phyloP scores from a whole-genome alignment of 2,329 filamentous ascomycete species.

The Mollisia scopiformis region DNA sequence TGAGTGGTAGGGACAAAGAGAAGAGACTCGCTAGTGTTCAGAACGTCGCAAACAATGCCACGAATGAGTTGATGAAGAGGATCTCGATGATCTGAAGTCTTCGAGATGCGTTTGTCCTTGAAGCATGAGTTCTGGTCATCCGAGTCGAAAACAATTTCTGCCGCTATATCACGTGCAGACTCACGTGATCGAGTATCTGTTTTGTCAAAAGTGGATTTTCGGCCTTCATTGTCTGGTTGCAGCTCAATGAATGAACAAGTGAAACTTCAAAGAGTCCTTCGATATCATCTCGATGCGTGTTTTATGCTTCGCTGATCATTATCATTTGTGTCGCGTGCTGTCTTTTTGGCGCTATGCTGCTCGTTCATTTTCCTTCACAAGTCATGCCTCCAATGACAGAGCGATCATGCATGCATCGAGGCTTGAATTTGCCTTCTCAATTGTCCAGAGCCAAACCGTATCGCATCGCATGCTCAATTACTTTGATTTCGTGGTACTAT shows the following conservation, averaged over 20 bases:
- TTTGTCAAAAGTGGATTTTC: not conserved
- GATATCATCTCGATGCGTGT: too few species aligned
- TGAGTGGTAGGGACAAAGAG: not conserved
- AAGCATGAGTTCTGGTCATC: not conserved
- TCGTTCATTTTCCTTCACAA: not conserved
- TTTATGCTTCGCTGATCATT: not conserved
- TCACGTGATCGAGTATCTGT: not conserved
- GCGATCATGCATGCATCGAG: too few species aligned
- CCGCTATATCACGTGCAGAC: not conserved
- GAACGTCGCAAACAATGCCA: not conserved
- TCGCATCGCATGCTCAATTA: too few species aligned
- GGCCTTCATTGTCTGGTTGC: not conserved
- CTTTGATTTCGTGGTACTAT: too few species aligned
- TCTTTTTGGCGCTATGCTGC: not conserved
- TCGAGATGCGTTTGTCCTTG: constrained; percentile 17
- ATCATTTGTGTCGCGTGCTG: not conserved
- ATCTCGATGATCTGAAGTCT: constrained; percentile 6
- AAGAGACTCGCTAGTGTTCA: not conserved
- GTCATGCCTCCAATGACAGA: too few species aligned
- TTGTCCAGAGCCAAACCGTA: too few species aligned
- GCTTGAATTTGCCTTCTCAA: too few species aligned
- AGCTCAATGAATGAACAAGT: not conserved
- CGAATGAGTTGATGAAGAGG: too few species aligned
- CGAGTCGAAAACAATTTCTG: not conserved
- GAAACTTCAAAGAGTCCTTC: too few species aligned